phyloP scores from a whole-genome alignment of 1,284 basidiomycete species.

The Trametes hirsuta region DNA sequence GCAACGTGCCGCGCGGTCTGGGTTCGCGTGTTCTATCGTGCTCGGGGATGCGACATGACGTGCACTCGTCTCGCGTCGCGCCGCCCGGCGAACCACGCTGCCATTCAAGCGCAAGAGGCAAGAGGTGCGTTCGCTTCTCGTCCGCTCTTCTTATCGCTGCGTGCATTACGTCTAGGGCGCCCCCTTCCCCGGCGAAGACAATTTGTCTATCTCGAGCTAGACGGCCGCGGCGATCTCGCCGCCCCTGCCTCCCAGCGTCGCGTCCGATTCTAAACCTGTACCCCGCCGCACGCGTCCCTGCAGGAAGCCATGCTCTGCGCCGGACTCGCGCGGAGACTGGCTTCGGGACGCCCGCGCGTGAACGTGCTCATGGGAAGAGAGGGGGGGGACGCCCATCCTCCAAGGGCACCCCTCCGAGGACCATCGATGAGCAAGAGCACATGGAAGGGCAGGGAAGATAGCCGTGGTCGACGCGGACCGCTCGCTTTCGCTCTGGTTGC shows the following conservation, averaged over 20 bases:
- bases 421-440: constrained; percentile 14
- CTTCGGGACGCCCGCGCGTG: constrained; percentile 9
- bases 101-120: neutral
- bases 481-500: constrained; percentile 12
- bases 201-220: constrained; percentile 17
- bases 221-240: constrained; percentile 7
- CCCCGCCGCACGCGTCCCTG: neutral
- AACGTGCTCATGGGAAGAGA: neutral
- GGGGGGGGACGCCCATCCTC: no score
- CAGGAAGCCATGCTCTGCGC: neutral
- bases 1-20: neutral
- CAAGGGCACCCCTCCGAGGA: neutral
- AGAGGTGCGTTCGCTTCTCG: constrained; percentile 3
- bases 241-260: neutral
- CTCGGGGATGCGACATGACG: constrained; percentile 3
- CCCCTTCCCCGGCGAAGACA: constrained; percentile 1
- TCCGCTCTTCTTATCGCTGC: constrained; percentile 1
- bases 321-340: constrained; percentile 5
- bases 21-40: constrained; percentile 10
- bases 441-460: constrained; percentile 12
- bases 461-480: constrained; percentile 20
- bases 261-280: constrained; percentile 1
- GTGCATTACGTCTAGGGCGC: constrained; percentile 9
- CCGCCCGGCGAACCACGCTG: neutral
- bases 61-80: constrained; percentile 1